Evolutionary conservation across 1,284 basidiomycete genomes (phyloP).

Genomic region (Cryptococcus sp.): DNA sequence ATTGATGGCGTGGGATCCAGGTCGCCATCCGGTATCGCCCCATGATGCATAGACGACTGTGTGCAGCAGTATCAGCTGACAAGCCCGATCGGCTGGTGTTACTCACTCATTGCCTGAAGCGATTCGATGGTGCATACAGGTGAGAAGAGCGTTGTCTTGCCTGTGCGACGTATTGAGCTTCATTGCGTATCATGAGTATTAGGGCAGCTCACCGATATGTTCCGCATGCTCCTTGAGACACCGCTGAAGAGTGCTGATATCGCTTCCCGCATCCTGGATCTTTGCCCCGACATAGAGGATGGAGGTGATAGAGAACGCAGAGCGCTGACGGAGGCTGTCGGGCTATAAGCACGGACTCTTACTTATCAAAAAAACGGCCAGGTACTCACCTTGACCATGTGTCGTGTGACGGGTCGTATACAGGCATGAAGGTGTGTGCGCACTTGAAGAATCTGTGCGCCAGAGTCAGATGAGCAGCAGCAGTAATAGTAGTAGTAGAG

Average conservation of each 20-base stretch:
- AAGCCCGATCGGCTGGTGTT: slow-evolving; percentile 1
- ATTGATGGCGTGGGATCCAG: slow-evolving; percentile 35
- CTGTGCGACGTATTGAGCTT: slow-evolving; percentile 8
- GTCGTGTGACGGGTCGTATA: slow-evolving; percentile 32
- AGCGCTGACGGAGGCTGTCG: slow-evolving; percentile 25
- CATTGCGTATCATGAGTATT: not conserved
- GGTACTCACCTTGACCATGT: slow-evolving; percentile 31
- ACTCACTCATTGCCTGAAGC: slow-evolving; percentile 32
- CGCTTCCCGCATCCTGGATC: slow-evolving; percentile 18
- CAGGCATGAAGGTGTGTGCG: slow-evolving; percentile 34
- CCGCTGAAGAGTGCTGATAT: slow-evolving; percentile 16
- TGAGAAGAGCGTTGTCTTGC: slow-evolving; percentile 33
- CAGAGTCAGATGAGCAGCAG: not conserved
- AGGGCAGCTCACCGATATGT: slow-evolving; percentile 20
- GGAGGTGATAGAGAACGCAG: slow-evolving; percentile 33
- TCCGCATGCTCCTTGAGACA: slow-evolving; percentile 29
- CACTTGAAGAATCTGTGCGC: slow-evolving; percentile 31
- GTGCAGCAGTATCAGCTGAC: not conserved
- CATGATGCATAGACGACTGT: slow-evolving; percentile 24
- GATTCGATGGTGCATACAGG: slow-evolving; percentile 33
- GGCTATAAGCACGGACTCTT: not conserved
- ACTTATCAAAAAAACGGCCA: not conserved
- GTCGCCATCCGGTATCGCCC: slow-evolving; percentile 37
- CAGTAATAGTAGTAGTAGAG: too few species aligned
- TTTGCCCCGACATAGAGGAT: slow-evolving; percentile 31